phyloP scores from a whole-genome alignment of 345 rosid genomes.

The Clarkia xantiana region DNA sequence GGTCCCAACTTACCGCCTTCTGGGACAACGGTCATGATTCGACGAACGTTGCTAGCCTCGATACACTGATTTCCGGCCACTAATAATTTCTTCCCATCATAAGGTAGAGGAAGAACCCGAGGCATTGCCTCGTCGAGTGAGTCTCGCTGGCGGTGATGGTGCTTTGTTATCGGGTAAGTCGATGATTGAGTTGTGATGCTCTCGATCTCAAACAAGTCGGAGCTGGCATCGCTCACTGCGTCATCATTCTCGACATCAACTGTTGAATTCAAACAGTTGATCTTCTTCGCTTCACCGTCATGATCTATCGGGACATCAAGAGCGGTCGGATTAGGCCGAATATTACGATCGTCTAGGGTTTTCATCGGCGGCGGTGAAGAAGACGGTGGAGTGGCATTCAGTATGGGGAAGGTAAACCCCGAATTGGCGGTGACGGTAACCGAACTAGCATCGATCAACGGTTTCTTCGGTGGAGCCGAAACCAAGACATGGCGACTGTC shows the following conservation, averaged over 20 bases:
- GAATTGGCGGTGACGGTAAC: background rate
- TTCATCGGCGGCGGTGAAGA: conserved; percentile 16
- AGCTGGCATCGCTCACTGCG: conserved; percentile 75
- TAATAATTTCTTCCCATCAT: too few species aligned
- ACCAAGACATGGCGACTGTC: background rate
- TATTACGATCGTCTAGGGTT: conserved; percentile 1
- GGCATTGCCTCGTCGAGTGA: conserved; percentile 48
- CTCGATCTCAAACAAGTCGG: conserved; percentile 92
- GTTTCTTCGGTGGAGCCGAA: conserved; percentile 6
- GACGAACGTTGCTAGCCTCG: too few species aligned
- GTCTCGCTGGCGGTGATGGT: conserved; percentile 21
- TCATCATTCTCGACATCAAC: conserved; percentile 31
- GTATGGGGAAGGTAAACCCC: conserved; percentile 44
- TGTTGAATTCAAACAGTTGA: background rate
- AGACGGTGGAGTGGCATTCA: conserved; percentile 8
- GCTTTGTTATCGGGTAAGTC: conserved; percentile 7
- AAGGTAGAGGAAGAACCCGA: background rate
- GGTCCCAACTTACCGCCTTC: conserved; percentile 60
- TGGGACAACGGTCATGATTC: conserved; percentile 20
- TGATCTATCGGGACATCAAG: too few species aligned
- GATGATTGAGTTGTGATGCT: conserved; percentile 68
- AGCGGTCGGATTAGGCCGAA: too few species aligned
- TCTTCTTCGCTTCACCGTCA: conserved; percentile 3
- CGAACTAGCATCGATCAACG: background rate
- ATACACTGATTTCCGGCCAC: too few species aligned